Evolutionary conservation across 1,284 basidiomycete species (phyloP).

Genomic region (Tylopilus microsporus): DNA sequence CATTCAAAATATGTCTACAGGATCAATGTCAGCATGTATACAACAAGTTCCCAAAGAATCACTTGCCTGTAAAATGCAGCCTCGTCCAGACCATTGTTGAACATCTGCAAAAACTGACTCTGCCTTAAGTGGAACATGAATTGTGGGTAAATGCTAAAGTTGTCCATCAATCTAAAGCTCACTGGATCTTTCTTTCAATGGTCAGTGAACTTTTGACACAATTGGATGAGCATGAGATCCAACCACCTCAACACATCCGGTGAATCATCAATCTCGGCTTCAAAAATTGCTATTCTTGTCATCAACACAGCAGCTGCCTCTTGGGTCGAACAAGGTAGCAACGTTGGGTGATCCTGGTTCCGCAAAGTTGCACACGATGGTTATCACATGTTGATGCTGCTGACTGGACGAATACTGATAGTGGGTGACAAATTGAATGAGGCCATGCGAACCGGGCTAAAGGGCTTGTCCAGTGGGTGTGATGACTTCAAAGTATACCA

Average conservation of each 20-base stretch:
- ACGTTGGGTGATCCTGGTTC: conserved; percentile 94
- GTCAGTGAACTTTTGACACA: conserved; percentile 61
- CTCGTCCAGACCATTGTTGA: conserved; percentile 99
- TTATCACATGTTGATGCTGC: conserved; percentile 91
- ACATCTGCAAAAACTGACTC: conserved; percentile 98
- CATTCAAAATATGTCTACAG: conserved; percentile 86
- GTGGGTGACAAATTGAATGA: conserved; percentile 98
- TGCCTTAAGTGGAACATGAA: conserved; percentile 99
- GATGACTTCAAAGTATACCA: conserved; percentile 98
- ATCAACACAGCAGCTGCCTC: conserved; percentile 98
- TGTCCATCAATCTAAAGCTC: conserved; percentile 89
- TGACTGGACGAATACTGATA: conserved; percentile 97
- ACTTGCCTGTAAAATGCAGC: conserved; percentile 92
- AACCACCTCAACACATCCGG: conserved; percentile 97
- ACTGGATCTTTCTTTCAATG: conserved; percentile 97
- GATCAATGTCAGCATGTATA: conserved; percentile 4
- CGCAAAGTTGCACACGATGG: conserved; percentile 94
- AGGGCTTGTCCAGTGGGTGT: conserved; percentile 96
- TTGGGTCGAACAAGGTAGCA: conserved; percentile 91
- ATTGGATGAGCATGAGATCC: conserved; percentile 89
- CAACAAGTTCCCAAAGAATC: neutral
- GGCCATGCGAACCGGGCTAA: conserved; percentile 85
- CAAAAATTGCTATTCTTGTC: conserved; percentile 79
- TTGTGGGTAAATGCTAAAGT: conserved; percentile 99
- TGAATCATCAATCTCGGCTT: conserved; percentile 77